Evolutionary conservation across 1,284 basidiomycete species (phyloP).

Genomic region (Lentinula novae-zelandiae): DNA sequence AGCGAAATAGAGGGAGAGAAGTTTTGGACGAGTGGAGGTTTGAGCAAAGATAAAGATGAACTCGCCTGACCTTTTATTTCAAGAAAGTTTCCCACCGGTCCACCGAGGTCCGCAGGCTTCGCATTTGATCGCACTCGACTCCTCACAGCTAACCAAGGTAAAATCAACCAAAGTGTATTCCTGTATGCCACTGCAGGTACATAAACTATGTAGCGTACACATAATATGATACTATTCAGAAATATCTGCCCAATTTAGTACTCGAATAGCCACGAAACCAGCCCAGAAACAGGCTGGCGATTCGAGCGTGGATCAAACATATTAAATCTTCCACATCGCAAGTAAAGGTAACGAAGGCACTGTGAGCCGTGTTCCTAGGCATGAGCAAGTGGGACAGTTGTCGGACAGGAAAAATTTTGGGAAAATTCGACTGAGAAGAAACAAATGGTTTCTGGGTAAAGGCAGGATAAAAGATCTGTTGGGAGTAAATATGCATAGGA

Average conservation of each 20-base stretch:
- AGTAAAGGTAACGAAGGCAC: constrained; percentile 73
- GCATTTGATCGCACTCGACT: background rate
- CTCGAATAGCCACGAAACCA: constrained; percentile 55
- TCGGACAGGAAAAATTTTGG: background rate
- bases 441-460: too few relatives aligned
- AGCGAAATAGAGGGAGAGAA: constrained; percentile 20
- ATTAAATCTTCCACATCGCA: constrained; percentile 59
- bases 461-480: too few relatives aligned
- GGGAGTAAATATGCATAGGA: too few relatives aligned
- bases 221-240: constrained; percentile 9
- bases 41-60: constrained; percentile 10
- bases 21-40: constrained; percentile 11
- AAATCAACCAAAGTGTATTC: background rate
- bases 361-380: constrained; percentile 65
- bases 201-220: background rate
- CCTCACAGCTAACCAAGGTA: background rate
- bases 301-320: constrained; percentile 69
- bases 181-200: background rate
- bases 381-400: constrained; percentile 46
- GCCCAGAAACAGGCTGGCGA: constrained; percentile 36
- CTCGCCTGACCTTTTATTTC: constrained; percentile 18
- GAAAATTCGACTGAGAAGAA: too few relatives aligned
- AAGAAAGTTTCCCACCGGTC: constrained; percentile 23
- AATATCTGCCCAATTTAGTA: constrained; percentile 65
- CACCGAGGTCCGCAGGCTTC: background rate